A percentile compares a stretch with the other conserved stretches of the same genome.
Evolutionary conservation across 2,329 filamentous ascomycete species (phyloP).

Genomic region (Mycosphaerella sp.): DNA sequence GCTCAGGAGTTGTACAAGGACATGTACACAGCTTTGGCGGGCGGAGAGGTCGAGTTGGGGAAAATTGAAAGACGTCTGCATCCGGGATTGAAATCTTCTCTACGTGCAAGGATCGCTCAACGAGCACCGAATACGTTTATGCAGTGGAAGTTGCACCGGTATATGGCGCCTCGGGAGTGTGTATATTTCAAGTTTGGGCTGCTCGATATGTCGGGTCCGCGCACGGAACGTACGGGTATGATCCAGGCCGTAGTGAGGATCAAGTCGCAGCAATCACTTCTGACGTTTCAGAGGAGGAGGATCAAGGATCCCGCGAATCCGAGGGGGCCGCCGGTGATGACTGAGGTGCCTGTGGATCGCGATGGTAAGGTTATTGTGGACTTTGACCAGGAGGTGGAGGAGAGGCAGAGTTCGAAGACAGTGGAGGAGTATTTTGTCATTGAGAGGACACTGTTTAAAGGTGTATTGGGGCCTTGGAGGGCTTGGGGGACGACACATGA

Average conservation of each 20-base stretch:
- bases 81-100: constrained; percentile 20
- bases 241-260: constrained; percentile 31
- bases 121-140: constrained; percentile 32
- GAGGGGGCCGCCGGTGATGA: constrained; percentile 10
- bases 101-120: constrained; percentile 33
- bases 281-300: constrained; percentile 21
- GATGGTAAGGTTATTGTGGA: constrained; percentile 29
- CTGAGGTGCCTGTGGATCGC: constrained; percentile 30
- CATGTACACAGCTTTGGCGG: constrained; percentile 45
- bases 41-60: constrained; percentile 30
- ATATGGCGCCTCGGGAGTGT: constrained; percentile 24
- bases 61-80: constrained; percentile 20
- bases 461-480: constrained; percentile 42
- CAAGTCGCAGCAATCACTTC: constrained; percentile 25
- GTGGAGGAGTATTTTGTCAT: constrained; percentile 47
- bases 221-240: constrained; percentile 20
- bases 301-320: constrained; percentile 13
- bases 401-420: constrained; percentile 34
- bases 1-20: constrained; percentile 39
- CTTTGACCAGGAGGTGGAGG: constrained; percentile 32
- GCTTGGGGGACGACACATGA: constrained; percentile 46
- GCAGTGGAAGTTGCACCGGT: constrained; percentile 29
- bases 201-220: constrained; percentile 23
- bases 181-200: constrained; percentile 23
- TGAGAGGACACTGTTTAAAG: constrained; percentile 40